Percentiles rank a stretch among this genome's conserved stretches.
Conservation (phyloP, 441 rosid genomes). For the Adansonia rubrostipa region DNA sequence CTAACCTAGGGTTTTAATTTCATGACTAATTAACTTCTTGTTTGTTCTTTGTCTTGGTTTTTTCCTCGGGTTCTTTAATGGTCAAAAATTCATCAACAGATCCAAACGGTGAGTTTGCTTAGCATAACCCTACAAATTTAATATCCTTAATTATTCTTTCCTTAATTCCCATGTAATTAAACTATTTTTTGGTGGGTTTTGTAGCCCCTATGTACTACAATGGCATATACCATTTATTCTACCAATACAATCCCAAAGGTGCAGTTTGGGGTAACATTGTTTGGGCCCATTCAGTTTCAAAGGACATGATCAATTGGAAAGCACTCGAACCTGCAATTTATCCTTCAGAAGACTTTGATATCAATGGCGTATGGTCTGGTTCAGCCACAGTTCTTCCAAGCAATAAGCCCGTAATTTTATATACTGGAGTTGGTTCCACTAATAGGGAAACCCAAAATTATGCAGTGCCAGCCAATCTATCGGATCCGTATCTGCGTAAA, state of each 20-base stretch:
- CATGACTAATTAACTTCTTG: not conserved
- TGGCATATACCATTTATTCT: slow-evolving; percentile 82
- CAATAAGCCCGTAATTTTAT: slow-evolving; percentile 65
- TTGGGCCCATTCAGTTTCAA: slow-evolving; percentile 94
- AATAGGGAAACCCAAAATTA: slow-evolving; percentile 66
- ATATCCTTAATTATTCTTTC: not conserved
- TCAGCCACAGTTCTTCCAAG: slow-evolving; percentile 73
- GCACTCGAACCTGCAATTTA: slow-evolving; percentile 68
- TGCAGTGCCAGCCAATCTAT: slow-evolving; percentile 65
- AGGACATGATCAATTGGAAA: slow-evolving; percentile 73
- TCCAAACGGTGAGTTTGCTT: slow-evolving; percentile 17
- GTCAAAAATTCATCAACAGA: slow-evolving; percentile 18
- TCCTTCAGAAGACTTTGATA: slow-evolving; percentile 73
- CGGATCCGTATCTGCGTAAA: slow-evolving; percentile 75
- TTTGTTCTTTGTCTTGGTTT: not conserved
- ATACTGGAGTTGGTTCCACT: slow-evolving; percentile 66
- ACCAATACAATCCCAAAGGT: slow-evolving; percentile 67
- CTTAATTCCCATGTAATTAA: not conserved
- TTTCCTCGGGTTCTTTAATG: not conserved
- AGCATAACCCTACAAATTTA: not conserved
- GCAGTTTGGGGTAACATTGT: slow-evolving; percentile 89
- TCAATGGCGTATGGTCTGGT: slow-evolving; percentile 88
- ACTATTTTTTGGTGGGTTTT: not conserved
- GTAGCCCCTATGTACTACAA: slow-evolving; percentile 78
- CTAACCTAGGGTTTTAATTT: not conserved